Evolutionary conservation across 2,329 filamentous ascomycete species (phyloP).

Genomic region (Pseudogymnoascus sp.): DNA sequence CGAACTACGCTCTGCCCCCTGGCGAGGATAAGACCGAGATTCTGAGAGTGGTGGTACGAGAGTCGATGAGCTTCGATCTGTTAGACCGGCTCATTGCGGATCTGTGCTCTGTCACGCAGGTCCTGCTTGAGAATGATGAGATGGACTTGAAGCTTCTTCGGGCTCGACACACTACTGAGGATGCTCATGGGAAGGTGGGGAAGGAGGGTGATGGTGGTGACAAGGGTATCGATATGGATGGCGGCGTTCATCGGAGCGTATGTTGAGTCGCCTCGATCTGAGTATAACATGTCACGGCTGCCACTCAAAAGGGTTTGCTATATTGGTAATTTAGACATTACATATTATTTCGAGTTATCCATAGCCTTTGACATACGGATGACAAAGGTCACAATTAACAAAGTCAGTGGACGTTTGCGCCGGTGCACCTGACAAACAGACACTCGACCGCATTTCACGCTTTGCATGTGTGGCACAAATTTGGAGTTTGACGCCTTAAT

Average conservation of each 20-base stretch:
- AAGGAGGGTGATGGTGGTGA: background rate
- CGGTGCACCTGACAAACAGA: background rate
- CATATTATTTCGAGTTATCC: background rate
- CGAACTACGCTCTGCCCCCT: slow-evolving; percentile 60
- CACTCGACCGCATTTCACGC: background rate
- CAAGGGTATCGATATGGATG: background rate
- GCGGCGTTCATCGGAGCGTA: background rate
- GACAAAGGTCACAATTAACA: background rate
- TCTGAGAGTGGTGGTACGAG: slow-evolving; percentile 56
- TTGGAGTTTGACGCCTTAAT: background rate
- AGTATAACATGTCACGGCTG: background rate
- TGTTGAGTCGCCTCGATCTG: background rate
- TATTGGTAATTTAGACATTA: background rate
- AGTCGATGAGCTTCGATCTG: slow-evolving; percentile 60
- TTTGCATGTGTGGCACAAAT: background rate
- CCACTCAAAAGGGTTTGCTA: background rate
- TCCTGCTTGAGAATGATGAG: slow-evolving; percentile 44
- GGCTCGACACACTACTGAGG: slow-evolving; percentile 20
- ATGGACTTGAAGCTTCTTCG: slow-evolving; percentile 43
- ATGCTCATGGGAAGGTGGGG: background rate
- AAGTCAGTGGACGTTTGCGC: background rate
- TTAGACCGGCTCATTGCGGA: slow-evolving; percentile 54
- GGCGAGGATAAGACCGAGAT: slow-evolving; percentile 54
- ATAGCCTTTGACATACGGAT: background rate
- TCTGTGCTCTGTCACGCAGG: slow-evolving; percentile 51